Conservation (phyloP, 306 rosid species). For the Casuarina equisetifolia region DNA sequence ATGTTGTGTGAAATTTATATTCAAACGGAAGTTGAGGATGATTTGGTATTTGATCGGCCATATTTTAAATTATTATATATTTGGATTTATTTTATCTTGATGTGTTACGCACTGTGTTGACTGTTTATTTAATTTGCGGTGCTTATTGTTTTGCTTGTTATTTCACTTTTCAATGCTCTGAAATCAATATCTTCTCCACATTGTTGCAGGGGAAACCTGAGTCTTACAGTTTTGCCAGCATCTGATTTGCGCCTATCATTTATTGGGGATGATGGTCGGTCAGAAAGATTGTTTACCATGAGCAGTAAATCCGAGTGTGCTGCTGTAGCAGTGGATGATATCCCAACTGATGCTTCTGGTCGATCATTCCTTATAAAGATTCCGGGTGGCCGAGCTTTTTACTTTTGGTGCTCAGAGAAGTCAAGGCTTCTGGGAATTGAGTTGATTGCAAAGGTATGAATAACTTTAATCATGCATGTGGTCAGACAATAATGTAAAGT, state of each 20-base stretch:
- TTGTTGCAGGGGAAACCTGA: conserved; percentile 80
- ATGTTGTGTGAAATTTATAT: not conserved
- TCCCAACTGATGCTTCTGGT: conserved; percentile 68
- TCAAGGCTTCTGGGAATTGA: conserved; percentile 88
- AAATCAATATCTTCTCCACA: conserved; percentile 22
- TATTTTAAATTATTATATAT: not conserved
- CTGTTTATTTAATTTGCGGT: not conserved
- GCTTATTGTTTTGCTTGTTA: not conserved
- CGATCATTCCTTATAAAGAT: conserved; percentile 64
- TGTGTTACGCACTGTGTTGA: not conserved
- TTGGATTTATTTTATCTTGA: not conserved
- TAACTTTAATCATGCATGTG: not conserved
- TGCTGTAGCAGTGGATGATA: conserved; percentile 59
- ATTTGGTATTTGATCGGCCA: not conserved
- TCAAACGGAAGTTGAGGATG: not conserved
- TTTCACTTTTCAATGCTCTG: conserved; percentile 20
- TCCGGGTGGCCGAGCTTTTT: conserved; percentile 45
- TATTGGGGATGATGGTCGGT: conserved; percentile 72
- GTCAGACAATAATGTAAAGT: not conserved
- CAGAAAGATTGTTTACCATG: conserved; percentile 60
- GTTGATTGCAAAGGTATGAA: conserved; percentile 69
- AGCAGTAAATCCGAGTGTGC: conserved; percentile 50
- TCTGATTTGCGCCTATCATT: conserved; percentile 87
- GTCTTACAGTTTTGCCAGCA: conserved; percentile 74
- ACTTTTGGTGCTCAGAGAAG: conserved; percentile 94